Base-by-base conservation (phyloP, 768 basidiomycete species). In the Boletus sp. region DNA sequence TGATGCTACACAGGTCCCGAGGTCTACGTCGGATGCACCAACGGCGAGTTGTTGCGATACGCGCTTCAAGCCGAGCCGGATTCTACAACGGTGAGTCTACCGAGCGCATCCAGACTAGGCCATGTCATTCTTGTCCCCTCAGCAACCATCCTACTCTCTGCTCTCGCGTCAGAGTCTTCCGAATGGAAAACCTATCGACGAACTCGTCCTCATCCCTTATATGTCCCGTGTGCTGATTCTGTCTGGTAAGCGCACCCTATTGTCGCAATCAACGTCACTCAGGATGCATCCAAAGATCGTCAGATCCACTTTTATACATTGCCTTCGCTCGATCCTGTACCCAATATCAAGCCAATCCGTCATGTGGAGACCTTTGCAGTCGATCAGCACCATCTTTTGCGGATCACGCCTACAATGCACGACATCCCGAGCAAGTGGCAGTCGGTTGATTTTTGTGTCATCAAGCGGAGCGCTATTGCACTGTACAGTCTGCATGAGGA, bases 11-110 rank as follows among this genome's bases (percentile, higher is more conserved):
- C 25, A 25, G 90, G 86, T 32, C 84, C 85, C 39, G 93, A 97
- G 64, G 81, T 96, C 25, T 95, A 93, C 60, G 80, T 92, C 13
- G 94, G 93, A 13, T 88, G 88, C 56, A 83, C 85, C 21, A 91
- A 93, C 55, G 93, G 94, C 21, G 83, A 91, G 59, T 77, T 97
- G 8, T 72, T 93, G 34, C 85, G 93, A 40, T 95, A 88, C 66
- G 79, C 86, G 1, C 75, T 90, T 21, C 86, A 87, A 61, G 78
- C 77, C 3, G 83, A 82, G 59, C 47, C 58, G 1, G 75, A 78
- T 56, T 70, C 79, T 23, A 75, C 71, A 60, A 74, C 77, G 62
- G 83, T 82, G 56, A 53, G 77, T 66, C 47, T 39, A 38, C 29
- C 14, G 14, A 23, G 5, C 47, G 15, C 17, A 39, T 17, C 0